Evolutionary conservation across 495 filamentous ascomycete genomes (phyloP).

Genomic region (Tuber umbilicatum): DNA sequence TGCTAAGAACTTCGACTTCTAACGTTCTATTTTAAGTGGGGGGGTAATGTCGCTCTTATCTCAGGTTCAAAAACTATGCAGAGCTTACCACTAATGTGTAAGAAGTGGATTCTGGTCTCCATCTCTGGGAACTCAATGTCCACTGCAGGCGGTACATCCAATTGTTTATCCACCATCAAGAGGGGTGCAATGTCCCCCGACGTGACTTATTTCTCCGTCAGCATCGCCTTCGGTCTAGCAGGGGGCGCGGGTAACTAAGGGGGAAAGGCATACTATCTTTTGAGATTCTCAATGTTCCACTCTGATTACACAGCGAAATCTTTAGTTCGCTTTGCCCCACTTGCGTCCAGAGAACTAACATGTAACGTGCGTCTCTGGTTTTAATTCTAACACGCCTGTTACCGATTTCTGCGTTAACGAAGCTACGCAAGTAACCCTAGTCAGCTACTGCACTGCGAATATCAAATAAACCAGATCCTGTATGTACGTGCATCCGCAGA

Average conservation of each 20-base stretch:
- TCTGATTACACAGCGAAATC: slow-evolving; percentile 7
- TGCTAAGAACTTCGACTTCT: not conserved
- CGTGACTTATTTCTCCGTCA: not conserved
- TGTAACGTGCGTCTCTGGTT: not conserved
- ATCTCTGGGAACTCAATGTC: not conserved
- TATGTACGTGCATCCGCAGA: not conserved
- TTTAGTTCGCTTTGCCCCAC: slow-evolving; percentile 1
- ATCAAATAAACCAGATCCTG: not conserved
- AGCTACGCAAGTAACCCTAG: not conserved
- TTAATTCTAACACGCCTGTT: not conserved
- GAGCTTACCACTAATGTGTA: not conserved
- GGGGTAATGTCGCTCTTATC: too few relatives aligned
- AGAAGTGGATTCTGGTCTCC: too few relatives aligned
- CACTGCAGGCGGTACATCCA: not conserved
- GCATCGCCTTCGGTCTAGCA: not conserved
- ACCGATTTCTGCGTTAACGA: not conserved
- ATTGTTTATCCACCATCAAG: too few relatives aligned
- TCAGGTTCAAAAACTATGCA: not conserved
- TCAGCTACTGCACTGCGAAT: not conserved
- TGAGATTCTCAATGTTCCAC: not conserved
- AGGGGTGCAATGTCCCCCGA: not conserved
- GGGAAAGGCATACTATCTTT: not conserved
- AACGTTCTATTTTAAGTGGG: not conserved
- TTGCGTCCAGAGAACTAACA: not conserved
- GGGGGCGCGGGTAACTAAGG: too few relatives aligned